Conservation (phyloP, 1,139 yeast genomes). For the Yamadazyma aaseri region DNA sequence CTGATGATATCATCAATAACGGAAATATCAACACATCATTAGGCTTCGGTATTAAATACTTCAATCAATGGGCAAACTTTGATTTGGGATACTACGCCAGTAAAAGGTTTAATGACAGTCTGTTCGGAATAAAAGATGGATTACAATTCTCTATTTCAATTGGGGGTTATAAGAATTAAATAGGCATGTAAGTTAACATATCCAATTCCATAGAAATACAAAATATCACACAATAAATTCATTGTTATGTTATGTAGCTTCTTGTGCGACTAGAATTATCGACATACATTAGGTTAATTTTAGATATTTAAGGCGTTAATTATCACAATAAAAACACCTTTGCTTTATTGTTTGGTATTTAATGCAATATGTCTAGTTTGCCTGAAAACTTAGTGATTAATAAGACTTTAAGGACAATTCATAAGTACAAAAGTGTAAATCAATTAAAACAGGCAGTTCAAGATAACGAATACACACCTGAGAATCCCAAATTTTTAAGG, state of each 20-base stretch:
- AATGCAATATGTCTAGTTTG: slow-evolving; percentile 18
- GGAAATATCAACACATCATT: slow-evolving; percentile 29
- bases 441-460: slow-evolving; percentile 31
- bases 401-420: slow-evolving; percentile 37
- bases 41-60: slow-evolving; percentile 45
- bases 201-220: no score
- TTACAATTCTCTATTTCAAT: slow-evolving; percentile 47
- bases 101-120: slow-evolving; percentile 22
- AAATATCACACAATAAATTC: no score
- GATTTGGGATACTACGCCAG: slow-evolving; percentile 48
- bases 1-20: slow-evolving; percentile 27
- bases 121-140: slow-evolving; percentile 41
- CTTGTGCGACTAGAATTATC: no score
- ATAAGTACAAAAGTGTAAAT: slow-evolving; percentile 32
- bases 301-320: no score
- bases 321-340: no score
- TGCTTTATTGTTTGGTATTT: no score
- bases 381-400: slow-evolving; percentile 40
- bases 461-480: slow-evolving; percentile 33
- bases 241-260: no score
- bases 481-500: slow-evolving; percentile 26
- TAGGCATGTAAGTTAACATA: no score
- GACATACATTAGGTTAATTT: no score
- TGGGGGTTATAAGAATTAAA: slow-evolving; percentile 37
- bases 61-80: slow-evolving; percentile 46